A percentile compares a stretch with the other conserved stretches of the same genome.
These are phyloP conservation scores for Boletus coccyginus DNA, from an alignment of 768 basidiomycete genomes.

Conservation along the genomic window DNA sequence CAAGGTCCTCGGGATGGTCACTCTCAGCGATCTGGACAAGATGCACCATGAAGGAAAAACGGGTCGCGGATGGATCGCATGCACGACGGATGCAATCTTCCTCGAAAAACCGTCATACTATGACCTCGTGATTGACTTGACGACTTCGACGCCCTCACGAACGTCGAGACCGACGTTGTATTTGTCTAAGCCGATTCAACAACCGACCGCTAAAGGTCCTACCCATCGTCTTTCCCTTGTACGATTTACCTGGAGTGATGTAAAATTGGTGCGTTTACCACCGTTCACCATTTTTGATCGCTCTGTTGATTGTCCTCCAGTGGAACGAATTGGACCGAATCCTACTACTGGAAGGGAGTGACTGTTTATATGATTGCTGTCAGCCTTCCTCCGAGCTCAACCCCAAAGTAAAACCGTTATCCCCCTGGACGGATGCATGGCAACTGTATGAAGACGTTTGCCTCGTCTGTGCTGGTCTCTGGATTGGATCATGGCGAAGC, in stretches of 20 bases:
- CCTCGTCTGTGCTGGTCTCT: slow-evolving; percentile 76
- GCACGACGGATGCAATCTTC: slow-evolving; percentile 84
- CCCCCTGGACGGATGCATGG: slow-evolving; percentile 74
- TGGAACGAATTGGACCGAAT: slow-evolving; percentile 80
- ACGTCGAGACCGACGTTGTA: slow-evolving; percentile 66
- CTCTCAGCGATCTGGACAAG: slow-evolving; percentile 67
- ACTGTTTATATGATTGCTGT: slow-evolving; percentile 34
- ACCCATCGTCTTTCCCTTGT: slow-evolving; percentile 58
- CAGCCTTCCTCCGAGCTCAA: slow-evolving; percentile 28
- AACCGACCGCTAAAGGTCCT: slow-evolving; percentile 37
- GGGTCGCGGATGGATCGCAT: slow-evolving; percentile 81
- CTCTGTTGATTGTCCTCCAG: slow-evolving; percentile 31
- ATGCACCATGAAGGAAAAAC: slow-evolving; percentile 52
- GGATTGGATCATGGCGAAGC: slow-evolving; percentile 65
- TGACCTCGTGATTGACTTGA: slow-evolving; percentile 79
- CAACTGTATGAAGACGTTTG: slow-evolving; percentile 84
- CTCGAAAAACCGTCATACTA: slow-evolving; percentile 77
- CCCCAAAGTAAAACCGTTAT: slow-evolving; percentile 39
- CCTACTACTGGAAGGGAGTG: slow-evolving; percentile 48
- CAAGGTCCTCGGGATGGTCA: slow-evolving; percentile 77
- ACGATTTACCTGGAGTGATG: slow-evolving; percentile 82
- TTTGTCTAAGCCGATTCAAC: slow-evolving; percentile 48
- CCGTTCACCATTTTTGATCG: not conserved
- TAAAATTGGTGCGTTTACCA: slow-evolving; percentile 54
- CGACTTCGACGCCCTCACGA: slow-evolving; percentile 59